Conservation (phyloP, 164 flowering plant genomes). For the Tetracentron sinense region DNA sequence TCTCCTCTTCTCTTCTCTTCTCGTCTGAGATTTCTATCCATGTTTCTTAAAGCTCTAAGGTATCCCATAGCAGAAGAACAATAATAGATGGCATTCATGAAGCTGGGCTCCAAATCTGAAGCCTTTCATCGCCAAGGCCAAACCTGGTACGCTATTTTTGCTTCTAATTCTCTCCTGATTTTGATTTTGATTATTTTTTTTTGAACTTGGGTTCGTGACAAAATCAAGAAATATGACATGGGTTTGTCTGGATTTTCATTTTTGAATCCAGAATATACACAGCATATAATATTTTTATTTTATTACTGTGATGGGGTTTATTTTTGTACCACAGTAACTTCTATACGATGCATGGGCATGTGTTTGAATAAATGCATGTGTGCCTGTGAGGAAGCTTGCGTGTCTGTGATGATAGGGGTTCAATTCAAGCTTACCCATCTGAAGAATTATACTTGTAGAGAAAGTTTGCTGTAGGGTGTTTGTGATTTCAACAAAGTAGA, state of each 20-base stretch:
- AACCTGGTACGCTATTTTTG: slow-evolving; percentile 32
- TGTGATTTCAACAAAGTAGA: background rate
- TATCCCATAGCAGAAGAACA: background rate
- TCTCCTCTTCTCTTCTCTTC: no score
- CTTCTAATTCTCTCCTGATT: no score
- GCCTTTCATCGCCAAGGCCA: slow-evolving; percentile 44
- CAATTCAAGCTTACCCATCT: background rate
- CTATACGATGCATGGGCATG: background rate
- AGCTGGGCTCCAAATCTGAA: slow-evolving; percentile 50
- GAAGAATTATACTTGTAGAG: background rate
- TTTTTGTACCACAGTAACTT: background rate
- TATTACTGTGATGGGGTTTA: background rate
- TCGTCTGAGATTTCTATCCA: background rate
- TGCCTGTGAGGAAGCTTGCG: background rate
- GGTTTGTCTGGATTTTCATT: background rate
- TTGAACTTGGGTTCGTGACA: slow-evolving; percentile 7
- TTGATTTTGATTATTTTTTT: no score
- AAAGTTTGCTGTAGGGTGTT: background rate
- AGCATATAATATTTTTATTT: background rate
- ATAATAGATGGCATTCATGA: slow-evolving; percentile 42
- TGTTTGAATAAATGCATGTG: background rate
- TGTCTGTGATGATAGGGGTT: background rate
- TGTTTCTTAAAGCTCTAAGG: background rate
- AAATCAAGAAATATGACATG: background rate
- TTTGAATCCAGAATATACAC: background rate